These are phyloP conservation scores for Cubamyces sp. DNA, from an alignment of 768 basidiomycete genomes.

Conservation along the genomic window DNA sequence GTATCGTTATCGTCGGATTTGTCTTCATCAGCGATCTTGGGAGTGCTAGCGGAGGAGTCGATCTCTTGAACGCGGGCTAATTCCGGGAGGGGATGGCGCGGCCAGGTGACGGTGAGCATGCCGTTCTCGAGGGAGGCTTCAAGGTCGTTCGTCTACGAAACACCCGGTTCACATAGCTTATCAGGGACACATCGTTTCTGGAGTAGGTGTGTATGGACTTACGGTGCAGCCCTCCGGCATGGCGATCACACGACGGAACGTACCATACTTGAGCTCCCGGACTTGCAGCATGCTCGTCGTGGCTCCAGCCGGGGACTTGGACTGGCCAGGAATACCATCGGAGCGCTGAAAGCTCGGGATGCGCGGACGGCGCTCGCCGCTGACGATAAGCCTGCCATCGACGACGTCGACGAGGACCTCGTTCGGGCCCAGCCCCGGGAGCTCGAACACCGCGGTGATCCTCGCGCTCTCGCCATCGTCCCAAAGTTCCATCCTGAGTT, in stretches of 20 bases:
- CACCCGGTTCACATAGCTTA: background rate
- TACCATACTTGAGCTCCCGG: conserved; percentile 46
- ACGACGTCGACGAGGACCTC: conserved; percentile 41
- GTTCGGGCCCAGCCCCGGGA: conserved; percentile 38
- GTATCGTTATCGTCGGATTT: too few species aligned
- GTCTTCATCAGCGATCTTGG: too few species aligned
- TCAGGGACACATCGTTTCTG: conserved; percentile 3
- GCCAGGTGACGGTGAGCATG: conserved; percentile 46
- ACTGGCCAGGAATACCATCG: background rate
- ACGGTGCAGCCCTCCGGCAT: conserved; percentile 44
- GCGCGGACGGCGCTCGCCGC: conserved; percentile 37
- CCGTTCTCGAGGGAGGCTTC: conserved; percentile 44
- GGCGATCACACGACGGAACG: conserved; percentile 40
- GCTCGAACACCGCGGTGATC: conserved; percentile 28
- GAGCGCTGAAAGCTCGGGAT: background rate
- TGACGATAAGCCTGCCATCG: conserved; percentile 37
- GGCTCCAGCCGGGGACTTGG: background rate
- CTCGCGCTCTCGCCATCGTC: conserved; percentile 40
- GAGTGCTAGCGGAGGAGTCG: background rate
- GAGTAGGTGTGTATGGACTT: background rate
- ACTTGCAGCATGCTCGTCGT: conserved; percentile 27
- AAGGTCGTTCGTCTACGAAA: conserved; percentile 38
- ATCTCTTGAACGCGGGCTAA: background rate
- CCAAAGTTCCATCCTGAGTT: conserved; percentile 44
- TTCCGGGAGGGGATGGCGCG: conserved; percentile 26